phyloP scores from a whole-genome alignment of 2,329 filamentous ascomycete genomes.

The Ceratocystis papillata region DNA sequence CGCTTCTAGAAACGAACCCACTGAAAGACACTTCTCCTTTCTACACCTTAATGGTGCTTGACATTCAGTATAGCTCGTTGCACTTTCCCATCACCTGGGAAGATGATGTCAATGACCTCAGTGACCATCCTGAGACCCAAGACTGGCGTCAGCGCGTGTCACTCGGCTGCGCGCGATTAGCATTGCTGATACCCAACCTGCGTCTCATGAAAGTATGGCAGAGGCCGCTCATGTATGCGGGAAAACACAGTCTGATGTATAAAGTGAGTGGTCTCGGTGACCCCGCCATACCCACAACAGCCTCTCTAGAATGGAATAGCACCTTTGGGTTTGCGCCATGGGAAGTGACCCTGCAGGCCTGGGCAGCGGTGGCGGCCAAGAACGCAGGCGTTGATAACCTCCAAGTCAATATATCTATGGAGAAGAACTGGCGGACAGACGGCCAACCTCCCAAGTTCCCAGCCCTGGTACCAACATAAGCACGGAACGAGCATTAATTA shows the following conservation, averaged over 20 bases:
- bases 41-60: constrained; percentile 24
- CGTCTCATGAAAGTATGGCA: constrained; percentile 25
- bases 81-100: constrained; percentile 26
- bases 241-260: constrained; percentile 27
- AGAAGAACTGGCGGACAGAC: constrained; percentile 9
- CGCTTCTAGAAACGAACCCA: constrained; percentile 20
- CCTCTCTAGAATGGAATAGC: constrained; percentile 25
- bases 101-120: constrained; percentile 26
- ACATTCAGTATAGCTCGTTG: constrained; percentile 26
- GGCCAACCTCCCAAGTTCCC: constrained; percentile 16
- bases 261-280: not conserved
- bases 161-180: constrained; percentile 26
- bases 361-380: constrained; percentile 26
- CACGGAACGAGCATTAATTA: not conserved
- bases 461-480: not conserved
- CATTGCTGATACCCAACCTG: constrained; percentile 27
- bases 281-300: not conserved
- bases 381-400: constrained; percentile 14
- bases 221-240: constrained; percentile 28
- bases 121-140: constrained; percentile 25
- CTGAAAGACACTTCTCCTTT: constrained; percentile 4
- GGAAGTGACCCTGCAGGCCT: constrained; percentile 27
- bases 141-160: constrained; percentile 27
- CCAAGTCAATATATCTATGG: not conserved
- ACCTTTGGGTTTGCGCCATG: constrained; percentile 27